Percentiles rank a stretch among this genome's conserved stretches.
phyloP scores from a whole-genome alignment of 371 early-diverging fungal genomes.

The Mortierella sp. region DNA sequence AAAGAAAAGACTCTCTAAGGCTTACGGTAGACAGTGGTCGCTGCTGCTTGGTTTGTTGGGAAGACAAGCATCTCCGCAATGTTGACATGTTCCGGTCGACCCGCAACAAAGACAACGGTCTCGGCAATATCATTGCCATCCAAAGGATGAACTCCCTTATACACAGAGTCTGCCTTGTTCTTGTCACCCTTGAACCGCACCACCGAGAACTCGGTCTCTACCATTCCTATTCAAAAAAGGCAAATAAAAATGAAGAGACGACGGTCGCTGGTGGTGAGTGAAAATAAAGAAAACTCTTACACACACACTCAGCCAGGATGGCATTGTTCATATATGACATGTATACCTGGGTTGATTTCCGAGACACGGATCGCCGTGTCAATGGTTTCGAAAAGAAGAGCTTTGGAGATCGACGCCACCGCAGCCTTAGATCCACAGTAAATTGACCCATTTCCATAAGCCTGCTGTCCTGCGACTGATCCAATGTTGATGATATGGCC shows the following conservation, averaged over 20 bases:
- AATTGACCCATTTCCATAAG: slow-evolving; percentile 84
- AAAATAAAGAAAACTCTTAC: not conserved
- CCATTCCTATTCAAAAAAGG: slow-evolving; percentile 64
- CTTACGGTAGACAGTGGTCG: slow-evolving; percentile 61
- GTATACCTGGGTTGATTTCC: slow-evolving; percentile 77
- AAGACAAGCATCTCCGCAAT: slow-evolving; percentile 85
- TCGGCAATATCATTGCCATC: slow-evolving; percentile 70
- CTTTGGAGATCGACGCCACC: slow-evolving; percentile 85
- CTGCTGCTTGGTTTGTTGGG: slow-evolving; percentile 84
- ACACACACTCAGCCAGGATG: not conserved
- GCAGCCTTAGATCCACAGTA: slow-evolving; percentile 96
- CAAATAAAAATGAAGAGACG: not conserved
- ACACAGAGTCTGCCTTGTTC: slow-evolving; percentile 83
- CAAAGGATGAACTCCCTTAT: slow-evolving; percentile 75
- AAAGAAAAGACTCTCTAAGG: slow-evolving; percentile 1
- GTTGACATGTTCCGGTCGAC: slow-evolving; percentile 87
- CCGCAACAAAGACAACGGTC: slow-evolving; percentile 87
- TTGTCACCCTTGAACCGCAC: slow-evolving; percentile 90
- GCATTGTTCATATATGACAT: not conserved
- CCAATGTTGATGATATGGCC: slow-evolving; percentile 94
- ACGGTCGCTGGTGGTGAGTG: not conserved
- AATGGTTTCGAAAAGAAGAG: slow-evolving; percentile 87
- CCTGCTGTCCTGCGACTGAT: slow-evolving; percentile 73
- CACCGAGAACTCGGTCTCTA: slow-evolving; percentile 94
- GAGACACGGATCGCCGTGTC: slow-evolving; percentile 84